Percentiles rank a stretch among this genome's conserved stretches.
Evolutionary conservation across 2,329 filamentous ascomycete genomes (phyloP).

Genomic region (Samsoniella hepiali): DNA sequence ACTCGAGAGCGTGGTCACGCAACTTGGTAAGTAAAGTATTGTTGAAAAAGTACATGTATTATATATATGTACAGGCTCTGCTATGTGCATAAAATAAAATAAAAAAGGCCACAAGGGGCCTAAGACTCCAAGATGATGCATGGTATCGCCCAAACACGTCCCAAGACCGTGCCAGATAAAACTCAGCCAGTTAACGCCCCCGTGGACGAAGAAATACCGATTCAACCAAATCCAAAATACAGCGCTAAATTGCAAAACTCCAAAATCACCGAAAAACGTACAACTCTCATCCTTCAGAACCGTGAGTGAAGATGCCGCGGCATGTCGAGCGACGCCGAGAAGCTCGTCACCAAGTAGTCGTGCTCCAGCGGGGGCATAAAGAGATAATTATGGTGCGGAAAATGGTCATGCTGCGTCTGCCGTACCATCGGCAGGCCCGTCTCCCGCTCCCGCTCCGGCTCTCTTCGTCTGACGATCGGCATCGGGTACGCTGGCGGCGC

Average conservation of each 20-base stretch:
- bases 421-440: neutral
- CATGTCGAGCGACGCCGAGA: slow-evolving; percentile 1
- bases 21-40: neutral
- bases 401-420: neutral
- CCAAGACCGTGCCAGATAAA: neutral
- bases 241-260: neutral
- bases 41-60: neutral
- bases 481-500: slow-evolving; percentile 8
- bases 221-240: neutral
- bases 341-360: neutral
- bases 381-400: slow-evolving; percentile 2
- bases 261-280: neutral
- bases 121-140: slow-evolving; percentile 5
- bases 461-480: neutral
- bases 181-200: neutral
- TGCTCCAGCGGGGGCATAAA: slow-evolving; percentile 10
- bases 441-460: neutral
- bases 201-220: neutral
- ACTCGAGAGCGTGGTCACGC: too few species aligned
- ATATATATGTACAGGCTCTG: neutral
- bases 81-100: neutral
- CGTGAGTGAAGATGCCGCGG: slow-evolving; percentile 8
- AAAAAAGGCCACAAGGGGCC: neutral
- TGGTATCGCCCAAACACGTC: neutral
- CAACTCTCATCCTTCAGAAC: neutral